Evolutionary conservation across 306 rosid species (phyloP).

Genomic region (Fagus sylvatica): DNA sequence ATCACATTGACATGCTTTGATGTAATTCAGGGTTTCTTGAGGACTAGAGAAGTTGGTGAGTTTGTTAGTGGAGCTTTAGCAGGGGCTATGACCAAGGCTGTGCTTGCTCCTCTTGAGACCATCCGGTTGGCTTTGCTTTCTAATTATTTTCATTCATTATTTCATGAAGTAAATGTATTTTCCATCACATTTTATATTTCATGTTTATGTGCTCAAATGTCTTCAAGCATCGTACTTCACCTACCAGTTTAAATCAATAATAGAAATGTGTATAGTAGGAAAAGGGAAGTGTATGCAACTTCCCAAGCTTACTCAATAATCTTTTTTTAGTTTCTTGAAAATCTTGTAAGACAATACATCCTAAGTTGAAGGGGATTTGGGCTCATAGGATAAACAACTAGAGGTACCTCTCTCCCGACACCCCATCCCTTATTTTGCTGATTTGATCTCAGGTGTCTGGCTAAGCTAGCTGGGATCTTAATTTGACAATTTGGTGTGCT

Average conservation of each 20-base stretch:
- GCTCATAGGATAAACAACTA: not conserved
- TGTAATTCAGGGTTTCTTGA: conserved; percentile 55
- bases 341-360: not conserved
- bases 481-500: too few species aligned
- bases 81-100: conserved; percentile 97
- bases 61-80: conserved; percentile 90
- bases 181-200: not conserved
- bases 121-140: conserved; percentile 58
- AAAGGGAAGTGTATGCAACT: not conserved
- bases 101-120: conserved; percentile 98
- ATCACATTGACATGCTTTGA: conserved; percentile 6
- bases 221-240: not conserved
- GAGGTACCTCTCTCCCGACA: not conserved
- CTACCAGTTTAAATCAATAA: not conserved
- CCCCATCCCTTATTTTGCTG: not conserved
- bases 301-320: not conserved
- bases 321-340: not conserved
- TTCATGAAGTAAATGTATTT: not conserved
- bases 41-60: conserved; percentile 80
- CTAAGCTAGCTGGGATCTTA: too few species aligned
- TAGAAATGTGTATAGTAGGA: not conserved
- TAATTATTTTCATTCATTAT: not conserved
- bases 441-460: not conserved
- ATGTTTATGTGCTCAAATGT: not conserved
- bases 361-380: not conserved